Conservation (phyloP, 2,329 filamentous ascomycete species). For the Microdochium trichocladiopsis region DNA sequence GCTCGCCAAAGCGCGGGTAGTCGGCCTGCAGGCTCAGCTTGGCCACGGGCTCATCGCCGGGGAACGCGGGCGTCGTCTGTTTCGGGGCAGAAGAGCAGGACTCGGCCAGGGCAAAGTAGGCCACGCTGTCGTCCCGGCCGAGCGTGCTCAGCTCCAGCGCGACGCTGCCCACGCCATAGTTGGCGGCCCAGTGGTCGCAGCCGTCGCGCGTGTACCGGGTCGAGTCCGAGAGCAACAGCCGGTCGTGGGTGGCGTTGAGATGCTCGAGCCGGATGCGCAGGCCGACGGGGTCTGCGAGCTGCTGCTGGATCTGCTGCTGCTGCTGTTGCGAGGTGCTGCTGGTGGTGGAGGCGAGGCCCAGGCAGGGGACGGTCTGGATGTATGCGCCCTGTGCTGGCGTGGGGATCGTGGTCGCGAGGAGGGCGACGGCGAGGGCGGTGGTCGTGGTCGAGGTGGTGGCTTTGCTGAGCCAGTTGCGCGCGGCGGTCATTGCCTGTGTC, state of each 20-base stretch:
- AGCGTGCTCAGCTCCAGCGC: neutral
- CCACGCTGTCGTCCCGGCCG: neutral
- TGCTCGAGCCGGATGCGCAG: neutral
- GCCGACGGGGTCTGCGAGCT: neutral
- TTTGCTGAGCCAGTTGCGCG: neutral
- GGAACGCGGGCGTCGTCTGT: too few relatives aligned
- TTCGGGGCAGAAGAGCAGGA: too few relatives aligned
- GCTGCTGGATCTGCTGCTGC: neutral
- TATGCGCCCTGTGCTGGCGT: neutral
- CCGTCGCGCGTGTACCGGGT: neutral
- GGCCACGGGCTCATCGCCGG: too few relatives aligned
- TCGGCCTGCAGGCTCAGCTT: neutral
- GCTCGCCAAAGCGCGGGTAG: neutral
- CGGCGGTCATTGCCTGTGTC: neutral
- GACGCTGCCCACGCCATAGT: neutral
- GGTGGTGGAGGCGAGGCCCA: too few relatives aligned
- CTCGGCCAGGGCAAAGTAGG: neutral
- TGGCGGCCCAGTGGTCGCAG: neutral
- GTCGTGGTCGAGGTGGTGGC: neutral
- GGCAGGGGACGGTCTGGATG: neutral
- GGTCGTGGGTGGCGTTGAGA: conserved; percentile 3
- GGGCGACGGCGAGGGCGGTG: neutral
- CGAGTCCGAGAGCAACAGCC: conserved; percentile 1
- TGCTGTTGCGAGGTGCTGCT: too few relatives aligned
- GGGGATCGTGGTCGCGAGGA: neutral